Evolutionary conservation across 306 rosid genomes (phyloP).

Genomic region (Acacia acuminata): DNA sequence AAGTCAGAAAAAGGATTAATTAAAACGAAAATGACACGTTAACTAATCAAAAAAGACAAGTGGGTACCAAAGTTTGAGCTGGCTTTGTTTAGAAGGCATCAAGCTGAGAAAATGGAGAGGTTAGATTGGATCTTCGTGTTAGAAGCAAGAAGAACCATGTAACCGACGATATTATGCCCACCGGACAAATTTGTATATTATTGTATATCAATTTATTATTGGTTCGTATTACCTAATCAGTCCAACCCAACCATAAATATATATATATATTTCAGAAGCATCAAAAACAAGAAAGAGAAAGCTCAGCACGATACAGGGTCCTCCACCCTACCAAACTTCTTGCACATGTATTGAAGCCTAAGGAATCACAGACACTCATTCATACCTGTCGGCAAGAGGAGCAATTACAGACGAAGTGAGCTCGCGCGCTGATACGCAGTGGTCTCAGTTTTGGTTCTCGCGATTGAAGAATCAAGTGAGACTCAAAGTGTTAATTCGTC

Average conservation of each 20-base stretch:
- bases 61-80: constrained; percentile 20
- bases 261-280: background rate
- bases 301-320: constrained; percentile 31
- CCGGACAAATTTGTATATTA: constrained; percentile 6
- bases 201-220: background rate
- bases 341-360: constrained; percentile 58
- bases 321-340: constrained; percentile 50
- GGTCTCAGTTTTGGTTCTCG: constrained; percentile 3
- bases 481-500: constrained; percentile 35
- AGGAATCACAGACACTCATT: constrained; percentile 49
- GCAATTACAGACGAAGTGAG: background rate
- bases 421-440: background rate
- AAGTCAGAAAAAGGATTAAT: constrained; percentile 3
- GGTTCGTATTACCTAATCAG: constrained; percentile 32
- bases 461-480: constrained; percentile 5
- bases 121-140: background rate
- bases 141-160: constrained; percentile 9
- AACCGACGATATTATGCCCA: constrained; percentile 8
- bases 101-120: background rate
- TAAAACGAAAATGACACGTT: constrained; percentile 20
- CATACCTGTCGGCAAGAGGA: constrained; percentile 37
- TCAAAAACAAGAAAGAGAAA: background rate
- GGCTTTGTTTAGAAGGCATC: constrained; percentile 29
- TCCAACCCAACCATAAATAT: constrained; percentile 33
- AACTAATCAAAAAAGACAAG: constrained; percentile 19